Evolutionary conservation across 129 eudicot species (phyloP).

Genomic region (Erigeron canadensis): DNA sequence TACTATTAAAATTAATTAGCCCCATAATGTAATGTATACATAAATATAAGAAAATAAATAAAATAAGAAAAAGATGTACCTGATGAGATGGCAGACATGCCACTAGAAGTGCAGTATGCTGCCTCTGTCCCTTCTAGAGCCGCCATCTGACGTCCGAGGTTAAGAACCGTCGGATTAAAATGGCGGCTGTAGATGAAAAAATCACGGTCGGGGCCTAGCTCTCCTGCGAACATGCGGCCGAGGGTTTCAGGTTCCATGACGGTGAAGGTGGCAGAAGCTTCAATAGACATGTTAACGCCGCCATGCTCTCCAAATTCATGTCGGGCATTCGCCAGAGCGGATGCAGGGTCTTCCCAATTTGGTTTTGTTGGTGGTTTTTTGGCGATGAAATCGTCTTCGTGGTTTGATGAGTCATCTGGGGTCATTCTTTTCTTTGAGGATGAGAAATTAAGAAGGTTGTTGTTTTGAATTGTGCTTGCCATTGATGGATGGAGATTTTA

Average conservation of each 20-base stretch:
- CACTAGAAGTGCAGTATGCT: constrained; percentile 72
- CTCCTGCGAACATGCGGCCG: constrained; percentile 65
- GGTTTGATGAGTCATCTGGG: constrained; percentile 30
- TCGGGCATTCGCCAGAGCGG: constrained; percentile 54
- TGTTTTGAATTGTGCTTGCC: constrained; percentile 35
- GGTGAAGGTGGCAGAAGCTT: constrained; percentile 79
- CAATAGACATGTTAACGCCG: constrained; percentile 79
- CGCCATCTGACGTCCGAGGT: constrained; percentile 73
- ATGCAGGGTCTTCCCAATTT: constrained; percentile 48
- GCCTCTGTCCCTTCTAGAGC: constrained; percentile 73
- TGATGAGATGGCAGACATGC: constrained; percentile 68
- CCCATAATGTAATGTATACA: too few species aligned
- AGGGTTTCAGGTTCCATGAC: constrained; percentile 79
- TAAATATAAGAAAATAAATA: too few species aligned
- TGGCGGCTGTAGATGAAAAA: constrained; percentile 74
- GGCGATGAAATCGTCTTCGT: constrained; percentile 2
- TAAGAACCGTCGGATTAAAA: constrained; percentile 64
- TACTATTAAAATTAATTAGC: too few species aligned
- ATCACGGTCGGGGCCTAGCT: constrained; percentile 60
- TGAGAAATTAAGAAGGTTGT: constrained; percentile 15
- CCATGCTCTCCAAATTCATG: constrained; percentile 81
- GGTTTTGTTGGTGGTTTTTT: constrained; percentile 36
- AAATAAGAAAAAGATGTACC: too few species aligned
- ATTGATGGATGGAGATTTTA: constrained; percentile 7
- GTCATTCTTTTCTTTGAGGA: constrained; percentile 41